phyloP scores from a whole-genome alignment of 441 rosid genomes.

The Adansonia gregorii region DNA sequence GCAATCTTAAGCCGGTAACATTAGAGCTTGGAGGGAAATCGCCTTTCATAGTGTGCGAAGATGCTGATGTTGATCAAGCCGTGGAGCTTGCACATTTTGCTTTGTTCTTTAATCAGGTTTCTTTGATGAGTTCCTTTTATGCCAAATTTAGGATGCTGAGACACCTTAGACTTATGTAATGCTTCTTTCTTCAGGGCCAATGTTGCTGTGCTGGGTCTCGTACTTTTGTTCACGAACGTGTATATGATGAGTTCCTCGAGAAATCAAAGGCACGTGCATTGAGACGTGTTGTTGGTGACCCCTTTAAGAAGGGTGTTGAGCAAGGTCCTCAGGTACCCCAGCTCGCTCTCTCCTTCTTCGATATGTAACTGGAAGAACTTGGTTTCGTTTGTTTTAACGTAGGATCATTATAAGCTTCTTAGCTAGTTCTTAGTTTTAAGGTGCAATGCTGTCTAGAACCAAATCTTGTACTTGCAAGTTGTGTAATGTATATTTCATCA shows the following conservation, averaged over 20 bases:
- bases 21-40: slow-evolving; percentile 81
- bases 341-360: not conserved
- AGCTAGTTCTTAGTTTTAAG: not conserved
- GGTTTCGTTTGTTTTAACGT: not conserved
- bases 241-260: slow-evolving; percentile 71
- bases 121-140: not conserved
- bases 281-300: slow-evolving; percentile 70
- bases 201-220: slow-evolving; percentile 84
- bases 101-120: slow-evolving; percentile 71
- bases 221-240: slow-evolving; percentile 65
- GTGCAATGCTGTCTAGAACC: not conserved
- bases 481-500: not conserved
- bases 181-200: slow-evolving; percentile 57
- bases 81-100: slow-evolving; percentile 76
- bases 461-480: not conserved
- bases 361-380: not conserved
- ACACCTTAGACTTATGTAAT: not conserved
- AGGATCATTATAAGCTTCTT: not conserved
- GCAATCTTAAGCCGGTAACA: slow-evolving; percentile 74
- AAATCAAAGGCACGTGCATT: slow-evolving; percentile 68
- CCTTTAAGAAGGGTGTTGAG: slow-evolving; percentile 65
- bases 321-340: slow-evolving; percentile 74
- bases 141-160: not conserved
- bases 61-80: slow-evolving; percentile 65
- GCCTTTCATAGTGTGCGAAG: slow-evolving; percentile 71